These are phyloP conservation scores for Apiotrichum porosum DNA, from an alignment of 1,284 basidiomycete genomes.

Conservation along the genomic window DNA sequence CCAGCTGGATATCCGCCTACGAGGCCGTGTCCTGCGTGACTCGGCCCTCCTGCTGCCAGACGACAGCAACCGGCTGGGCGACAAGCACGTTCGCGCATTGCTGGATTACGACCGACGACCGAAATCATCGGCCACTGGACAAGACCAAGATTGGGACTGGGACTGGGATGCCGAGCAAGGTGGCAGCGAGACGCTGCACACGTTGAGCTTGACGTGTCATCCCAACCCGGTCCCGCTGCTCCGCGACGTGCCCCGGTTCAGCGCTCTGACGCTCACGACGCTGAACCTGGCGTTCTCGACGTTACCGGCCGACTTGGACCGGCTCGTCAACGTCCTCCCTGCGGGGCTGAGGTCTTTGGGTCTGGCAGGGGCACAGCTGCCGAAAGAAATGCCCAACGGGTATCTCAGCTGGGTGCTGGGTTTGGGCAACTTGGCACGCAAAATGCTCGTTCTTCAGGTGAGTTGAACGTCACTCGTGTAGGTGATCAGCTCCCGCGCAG, in stretches of 20 bases:
- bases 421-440: constrained; percentile 20
- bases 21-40: constrained; percentile 17
- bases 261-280: constrained; percentile 22
- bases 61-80: constrained; percentile 13
- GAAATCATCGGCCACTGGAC: no score
- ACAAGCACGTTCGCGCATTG: constrained; percentile 19
- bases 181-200: background rate
- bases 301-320: constrained; percentile 22
- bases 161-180: no score
- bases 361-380: constrained; percentile 20
- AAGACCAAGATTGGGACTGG: background rate
- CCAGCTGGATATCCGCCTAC: constrained; percentile 31
- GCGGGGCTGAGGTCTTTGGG: constrained; percentile 24
- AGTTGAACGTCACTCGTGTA: constrained; percentile 1
- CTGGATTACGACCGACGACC: constrained; percentile 8
- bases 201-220: constrained; percentile 20
- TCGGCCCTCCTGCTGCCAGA: constrained; percentile 17
- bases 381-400: constrained; percentile 4
- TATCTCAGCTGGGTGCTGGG: constrained; percentile 17
- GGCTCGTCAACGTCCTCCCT: constrained; percentile 25
- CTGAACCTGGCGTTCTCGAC: constrained; percentile 33
- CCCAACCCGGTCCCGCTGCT: constrained; percentile 25
- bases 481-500: background rate
- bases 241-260: constrained; percentile 11
- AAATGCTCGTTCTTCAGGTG: constrained; percentile 34